Evolutionary conservation across 2,329 filamentous ascomycete species (phyloP), one percentile per base, ranked within the genome.

Genomic region (Orbilia ellipsospora): DNA sequence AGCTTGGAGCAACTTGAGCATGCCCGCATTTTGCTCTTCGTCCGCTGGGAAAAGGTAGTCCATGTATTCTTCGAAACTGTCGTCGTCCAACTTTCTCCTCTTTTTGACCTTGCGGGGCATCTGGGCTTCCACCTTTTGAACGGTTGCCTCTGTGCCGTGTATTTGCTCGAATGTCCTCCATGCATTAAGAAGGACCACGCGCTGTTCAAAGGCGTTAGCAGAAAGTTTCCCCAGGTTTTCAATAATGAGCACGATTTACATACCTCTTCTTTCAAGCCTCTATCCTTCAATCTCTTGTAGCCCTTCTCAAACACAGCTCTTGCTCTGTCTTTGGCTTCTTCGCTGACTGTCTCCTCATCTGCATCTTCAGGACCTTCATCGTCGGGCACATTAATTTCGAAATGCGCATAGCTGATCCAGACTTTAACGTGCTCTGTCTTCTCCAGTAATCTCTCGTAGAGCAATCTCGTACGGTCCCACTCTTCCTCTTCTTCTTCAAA

Each of bases 391-490:
- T 95, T 94, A 84, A 98, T 92, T 83, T 99, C 95, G 81, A 99
- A 98, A 82, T 96, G 92, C n/a, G 95, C 95, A 83, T 94, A 99
- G 82, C 92, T 94, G 83, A 95, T 96, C 95, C 95, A 99, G 74
- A 99, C 95, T 86, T 98, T 99, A 85, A 97, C 93, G 81, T 99
- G 95, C 80, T 95, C 90, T n/a, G 95, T 97, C 88, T 96, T 97
- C 80, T 92, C 86, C 51, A 99, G 87, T 12, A 99, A 87, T 6
- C 94, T 89, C 84, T 98, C 94, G 83, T 98, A 99, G 52, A 99
- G 85, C 2, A 85, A 84, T 57, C 95, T 87, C 3, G 93, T 93
- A 57, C 90, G 87, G 63, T 93, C 92, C 82, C 94, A 97, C 82
- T 97, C 93, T 80, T 90, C 92, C 82, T 97, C 93, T 80, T 96